These are phyloP conservation scores for Fusarium poae DNA, from an alignment of 2,329 filamentous ascomycete species.

Conservation along the genomic window DNA sequence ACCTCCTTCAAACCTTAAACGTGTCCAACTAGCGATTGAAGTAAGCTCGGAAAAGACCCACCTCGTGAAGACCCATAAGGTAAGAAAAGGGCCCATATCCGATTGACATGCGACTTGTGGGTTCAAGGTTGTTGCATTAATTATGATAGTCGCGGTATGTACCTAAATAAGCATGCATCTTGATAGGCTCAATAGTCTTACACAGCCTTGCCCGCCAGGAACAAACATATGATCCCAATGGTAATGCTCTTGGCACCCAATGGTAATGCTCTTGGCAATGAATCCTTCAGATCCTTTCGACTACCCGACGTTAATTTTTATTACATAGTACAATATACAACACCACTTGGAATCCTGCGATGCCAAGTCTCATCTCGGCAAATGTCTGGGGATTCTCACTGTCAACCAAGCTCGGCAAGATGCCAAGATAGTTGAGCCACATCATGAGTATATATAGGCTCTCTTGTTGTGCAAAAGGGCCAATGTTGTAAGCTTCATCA, in stretches of 20 bases:
- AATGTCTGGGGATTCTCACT: neutral
- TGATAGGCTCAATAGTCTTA: neutral
- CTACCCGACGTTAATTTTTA: accelerated
- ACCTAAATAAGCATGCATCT: accelerated
- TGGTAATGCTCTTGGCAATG: neutral
- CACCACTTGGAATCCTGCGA: neutral
- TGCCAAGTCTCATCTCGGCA: neutral
- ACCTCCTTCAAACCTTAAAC: neutral
- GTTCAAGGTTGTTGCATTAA: neutral
- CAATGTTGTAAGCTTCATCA: neutral
- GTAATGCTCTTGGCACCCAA: neutral
- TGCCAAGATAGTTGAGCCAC: accelerated
- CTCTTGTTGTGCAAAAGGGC: accelerated
- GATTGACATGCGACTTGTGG: neutral
- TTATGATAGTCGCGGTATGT: neutral
- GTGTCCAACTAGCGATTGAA: accelerated
- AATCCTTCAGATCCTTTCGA: neutral
- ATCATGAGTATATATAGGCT: neutral
- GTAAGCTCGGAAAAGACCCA: neutral
- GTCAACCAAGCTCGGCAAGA: neutral
- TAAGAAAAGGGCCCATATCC: neutral
- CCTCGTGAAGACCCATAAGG: neutral
- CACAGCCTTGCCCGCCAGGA: neutral
- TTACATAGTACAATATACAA: neutral
- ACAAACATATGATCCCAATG: neutral